Evolutionary conservation across 2,329 filamentous ascomycete genomes (phyloP), one percentile per base, ranked within the genome.

Genomic region (Neonectria punicea): DNA sequence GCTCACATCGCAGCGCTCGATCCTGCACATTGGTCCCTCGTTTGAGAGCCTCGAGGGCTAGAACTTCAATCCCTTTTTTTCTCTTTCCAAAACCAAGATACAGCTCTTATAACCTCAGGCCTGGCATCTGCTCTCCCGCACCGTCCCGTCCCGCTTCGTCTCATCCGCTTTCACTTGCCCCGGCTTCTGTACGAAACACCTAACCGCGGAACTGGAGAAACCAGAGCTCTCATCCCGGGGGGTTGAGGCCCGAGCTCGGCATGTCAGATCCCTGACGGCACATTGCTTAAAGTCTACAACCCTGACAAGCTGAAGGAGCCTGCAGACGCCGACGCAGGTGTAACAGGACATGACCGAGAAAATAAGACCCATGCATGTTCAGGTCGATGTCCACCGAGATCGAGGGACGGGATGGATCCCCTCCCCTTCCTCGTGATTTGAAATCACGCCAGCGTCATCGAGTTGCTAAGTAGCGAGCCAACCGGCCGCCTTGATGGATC

Each of bases 361-460:
- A 32, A 16, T 49, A 25, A 25, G 25, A 25, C 25, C 25, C 25
- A 25, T 25, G 25, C 39, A n/a, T 30, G 39, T 39, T 9, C 25
- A 20, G 25, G 25, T 32, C 18, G n/a, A 36, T 49, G 16, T 53
- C 57, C 57, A 18, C 34, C n/a, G 41, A 32, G 20, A 30, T 41
- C 36, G 34, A 51, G 30, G 44, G 46, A 59, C n/a, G 30, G 11
- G 10, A 53, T 55, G 25, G 25, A 6, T 25, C 25, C 25, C 25
- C 25, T 6, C 4, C 25, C 25, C 25, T 25, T 6, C 18, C 32
- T 39, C 41, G 2, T 47, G 32, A 22, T 11, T 62, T 63, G 46
- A 22, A 51, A 62, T 41, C 53, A 41, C 20, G 50, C 60, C 30
- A 49, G 54, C 39, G 36, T 51, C 59, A 30, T 18, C 25, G 34